These are phyloP conservation scores for Amniculicola lignicola DNA, from an alignment of 495 filamentous ascomycete genomes.

Conservation along the genomic window DNA sequence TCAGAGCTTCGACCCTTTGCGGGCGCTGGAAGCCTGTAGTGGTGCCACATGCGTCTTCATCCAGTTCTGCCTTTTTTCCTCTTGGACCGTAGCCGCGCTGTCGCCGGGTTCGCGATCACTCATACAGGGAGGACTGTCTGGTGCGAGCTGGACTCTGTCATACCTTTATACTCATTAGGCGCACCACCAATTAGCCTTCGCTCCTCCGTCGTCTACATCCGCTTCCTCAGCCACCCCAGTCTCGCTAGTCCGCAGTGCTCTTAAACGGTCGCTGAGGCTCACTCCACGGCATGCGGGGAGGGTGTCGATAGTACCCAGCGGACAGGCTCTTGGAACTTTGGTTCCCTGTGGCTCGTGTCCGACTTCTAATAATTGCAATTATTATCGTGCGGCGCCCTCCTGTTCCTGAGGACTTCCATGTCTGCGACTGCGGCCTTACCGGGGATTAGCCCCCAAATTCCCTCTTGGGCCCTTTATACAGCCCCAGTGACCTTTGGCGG, in stretches of 20 bases:
- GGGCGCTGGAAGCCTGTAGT: background rate
- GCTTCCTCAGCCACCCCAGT: too few species aligned
- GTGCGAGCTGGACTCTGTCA: slow-evolving; percentile 3
- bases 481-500: background rate
- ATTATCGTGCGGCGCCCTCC: too few species aligned
- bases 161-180: slow-evolving; percentile 23
- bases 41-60: background rate
- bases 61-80: background rate
- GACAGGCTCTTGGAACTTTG: slow-evolving; percentile 13
- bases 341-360: background rate
- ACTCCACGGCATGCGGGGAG: slow-evolving; percentile 23
- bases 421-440: slow-evolving; percentile 8
- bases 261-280: too few species aligned
- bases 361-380: background rate
- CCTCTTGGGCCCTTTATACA: background rate
- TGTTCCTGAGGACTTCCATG: background rate
- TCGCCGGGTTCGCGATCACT: slow-evolving; percentile 25
- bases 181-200: too few species aligned
- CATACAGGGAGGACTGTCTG: slow-evolving; percentile 18
- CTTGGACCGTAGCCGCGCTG: slow-evolving; percentile 8
- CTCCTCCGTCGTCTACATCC: too few species aligned
- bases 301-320: slow-evolving; percentile 11
- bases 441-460: slow-evolving; percentile 31
- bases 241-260: too few species aligned
- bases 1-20: too few species aligned